These are phyloP conservation scores for Haplographium delicatum DNA, from an alignment of 495 filamentous ascomycete genomes.

Conservation along the genomic window DNA sequence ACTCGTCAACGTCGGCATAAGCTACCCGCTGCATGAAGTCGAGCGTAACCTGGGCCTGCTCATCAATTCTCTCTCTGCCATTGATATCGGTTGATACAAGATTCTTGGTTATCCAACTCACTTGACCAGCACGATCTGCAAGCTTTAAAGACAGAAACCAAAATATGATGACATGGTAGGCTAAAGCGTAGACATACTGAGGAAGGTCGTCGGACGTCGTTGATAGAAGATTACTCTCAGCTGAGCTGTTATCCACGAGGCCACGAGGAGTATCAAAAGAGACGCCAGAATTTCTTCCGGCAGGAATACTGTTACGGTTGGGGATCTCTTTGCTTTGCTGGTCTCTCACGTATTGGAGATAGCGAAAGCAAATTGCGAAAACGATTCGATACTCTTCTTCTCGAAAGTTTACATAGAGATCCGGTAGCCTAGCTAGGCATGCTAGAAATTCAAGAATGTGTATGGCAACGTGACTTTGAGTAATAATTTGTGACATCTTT, in stretches of 20 bases:
- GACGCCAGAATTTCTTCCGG: conserved; percentile 8
- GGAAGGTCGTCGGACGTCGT: conserved; percentile 59
- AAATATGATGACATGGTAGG: conserved; percentile 92
- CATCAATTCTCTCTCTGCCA: conserved; percentile 73
- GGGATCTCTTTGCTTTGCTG: conserved; percentile 34
- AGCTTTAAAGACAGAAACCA: conserved; percentile 92
- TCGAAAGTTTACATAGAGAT: conserved; percentile 79
- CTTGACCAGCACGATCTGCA: conserved; percentile 73
- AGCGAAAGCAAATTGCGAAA: conserved; percentile 91
- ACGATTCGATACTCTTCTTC: conserved; percentile 87
- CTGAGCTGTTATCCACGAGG: conserved; percentile 9
- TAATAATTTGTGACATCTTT: conserved; percentile 92
- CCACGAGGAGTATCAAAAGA: conserved; percentile 10
- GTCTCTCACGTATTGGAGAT: conserved; percentile 65
- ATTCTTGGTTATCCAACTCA: conserved; percentile 87
- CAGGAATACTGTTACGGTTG: conserved; percentile 15
- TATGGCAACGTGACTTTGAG: conserved; percentile 81
- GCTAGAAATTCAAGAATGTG: conserved; percentile 93
- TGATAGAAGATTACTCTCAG: conserved; percentile 30
- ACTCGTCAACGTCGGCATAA: conserved; percentile 76
- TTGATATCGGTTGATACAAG: conserved; percentile 68
- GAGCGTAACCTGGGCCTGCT: conserved; percentile 88
- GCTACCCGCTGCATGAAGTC: conserved; percentile 94
- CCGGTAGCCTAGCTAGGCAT: conserved; percentile 75
- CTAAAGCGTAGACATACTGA: conserved; percentile 86